These are phyloP conservation scores for Rugonectria rugulosa DNA, from an alignment of 2,329 filamentous ascomycete species.

Conservation along the genomic window DNA sequence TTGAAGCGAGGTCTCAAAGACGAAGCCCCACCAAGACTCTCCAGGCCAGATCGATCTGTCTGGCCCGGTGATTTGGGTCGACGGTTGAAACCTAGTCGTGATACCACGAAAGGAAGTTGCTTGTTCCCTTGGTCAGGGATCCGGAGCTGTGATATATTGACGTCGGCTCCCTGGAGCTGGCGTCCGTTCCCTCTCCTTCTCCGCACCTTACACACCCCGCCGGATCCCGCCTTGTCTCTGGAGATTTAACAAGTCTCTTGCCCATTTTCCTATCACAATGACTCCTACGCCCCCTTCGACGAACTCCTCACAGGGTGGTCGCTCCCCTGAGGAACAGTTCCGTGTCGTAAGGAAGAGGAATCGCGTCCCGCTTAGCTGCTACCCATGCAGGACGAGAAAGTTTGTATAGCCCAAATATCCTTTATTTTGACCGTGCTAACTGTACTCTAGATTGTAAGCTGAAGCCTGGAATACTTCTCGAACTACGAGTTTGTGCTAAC, in stretches of 20 bases:
- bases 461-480: not conserved
- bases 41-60: conserved; percentile 10
- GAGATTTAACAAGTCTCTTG: conserved; percentile 31
- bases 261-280: conserved; percentile 56
- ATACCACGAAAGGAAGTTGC: not conserved
- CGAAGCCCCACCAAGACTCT: conserved; percentile 6
- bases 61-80: not conserved
- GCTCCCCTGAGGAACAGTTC: conserved; percentile 86
- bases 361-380: conserved; percentile 88
- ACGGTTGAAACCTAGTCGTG: not conserved
- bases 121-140: conserved; percentile 9
- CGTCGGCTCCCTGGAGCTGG: conserved; percentile 31
- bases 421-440: conserved; percentile 42
- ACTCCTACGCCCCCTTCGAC: conserved; percentile 81
- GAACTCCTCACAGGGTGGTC: conserved; percentile 75
- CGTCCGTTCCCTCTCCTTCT: conserved; percentile 17
- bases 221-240: conserved; percentile 31
- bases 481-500: conserved; percentile 22
- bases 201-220: conserved; percentile 17
- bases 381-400: conserved; percentile 91
- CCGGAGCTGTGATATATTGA: conserved; percentile 36
- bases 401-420: conserved; percentile 53
- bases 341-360: conserved; percentile 92
- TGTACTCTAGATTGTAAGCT: conserved; percentile 47
- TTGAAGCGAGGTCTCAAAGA: conserved; percentile 5